Evolutionary conservation across 2,329 filamentous ascomycete species (phyloP).

Genomic region (Talaromyces rugulosus): DNA sequence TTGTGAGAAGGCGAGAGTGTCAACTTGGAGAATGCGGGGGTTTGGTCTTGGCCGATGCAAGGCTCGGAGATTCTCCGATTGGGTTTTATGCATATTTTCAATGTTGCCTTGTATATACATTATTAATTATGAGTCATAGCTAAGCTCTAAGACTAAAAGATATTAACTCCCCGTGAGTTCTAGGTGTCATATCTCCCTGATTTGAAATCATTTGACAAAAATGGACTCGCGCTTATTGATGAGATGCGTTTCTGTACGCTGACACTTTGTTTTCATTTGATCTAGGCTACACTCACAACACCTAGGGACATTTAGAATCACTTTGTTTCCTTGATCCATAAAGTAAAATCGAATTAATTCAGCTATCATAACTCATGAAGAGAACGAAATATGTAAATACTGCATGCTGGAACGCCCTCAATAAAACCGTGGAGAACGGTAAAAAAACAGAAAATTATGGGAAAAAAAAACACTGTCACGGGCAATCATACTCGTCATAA

Average conservation of each 20-base stretch:
- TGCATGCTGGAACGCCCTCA: neutral
- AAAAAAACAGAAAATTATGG: too few relatives aligned
- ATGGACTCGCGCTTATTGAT: too few relatives aligned
- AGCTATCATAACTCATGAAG: neutral
- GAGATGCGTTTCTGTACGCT: too few relatives aligned
- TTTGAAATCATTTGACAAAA: neutral
- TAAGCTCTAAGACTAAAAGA: too few relatives aligned
- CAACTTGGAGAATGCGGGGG: neutral
- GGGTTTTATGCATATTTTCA: neutral
- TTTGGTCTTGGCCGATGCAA: neutral
- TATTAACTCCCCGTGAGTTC: too few relatives aligned
- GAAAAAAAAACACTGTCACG: neutral
- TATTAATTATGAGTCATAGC: too few relatives aligned
- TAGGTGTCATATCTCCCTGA: too few relatives aligned
- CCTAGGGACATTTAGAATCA: neutral
- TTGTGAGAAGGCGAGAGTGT: neutral
- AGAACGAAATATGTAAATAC: neutral
- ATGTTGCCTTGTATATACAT: neutral
- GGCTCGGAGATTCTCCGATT: neutral
- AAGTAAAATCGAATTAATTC: neutral
- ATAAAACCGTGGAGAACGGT: neutral
- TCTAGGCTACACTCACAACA: neutral
- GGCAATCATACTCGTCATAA: neutral
- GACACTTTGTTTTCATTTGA: too few relatives aligned
- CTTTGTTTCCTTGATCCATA: neutral